Evolutionary conservation across 2,329 filamentous ascomycete genomes (phyloP).

Genomic region (Mollisia scopiformis): DNA sequence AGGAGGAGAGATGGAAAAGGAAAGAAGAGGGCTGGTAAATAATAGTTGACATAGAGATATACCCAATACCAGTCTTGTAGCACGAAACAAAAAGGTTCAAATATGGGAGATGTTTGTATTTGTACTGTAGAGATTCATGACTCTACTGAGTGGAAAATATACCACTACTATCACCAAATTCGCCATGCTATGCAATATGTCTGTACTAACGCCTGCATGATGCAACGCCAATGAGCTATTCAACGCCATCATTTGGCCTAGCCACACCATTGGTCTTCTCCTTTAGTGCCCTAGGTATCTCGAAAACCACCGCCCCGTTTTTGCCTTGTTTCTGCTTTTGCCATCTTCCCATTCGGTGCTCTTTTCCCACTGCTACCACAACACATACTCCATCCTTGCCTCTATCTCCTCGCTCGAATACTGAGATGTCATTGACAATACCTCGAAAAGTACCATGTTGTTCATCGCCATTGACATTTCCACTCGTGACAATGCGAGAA

Average conservation of each 20-base stretch:
- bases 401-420: slow-evolving; percentile 82
- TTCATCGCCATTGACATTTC: slow-evolving; percentile 1
- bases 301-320: slow-evolving; percentile 88
- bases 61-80: not conserved
- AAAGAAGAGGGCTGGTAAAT: slow-evolving; percentile 8
- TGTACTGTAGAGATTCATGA: slow-evolving; percentile 3
- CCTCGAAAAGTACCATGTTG: slow-evolving; percentile 50
- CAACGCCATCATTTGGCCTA: slow-evolving; percentile 15
- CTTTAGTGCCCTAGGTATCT: slow-evolving; percentile 59
- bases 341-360: slow-evolving; percentile 86
- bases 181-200: not conserved
- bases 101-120: slow-evolving; percentile 4
- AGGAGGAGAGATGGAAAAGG: slow-evolving; percentile 54
- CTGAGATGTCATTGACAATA: slow-evolving; percentile 83
- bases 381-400: slow-evolving; percentile 80
- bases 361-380: slow-evolving; percentile 83
- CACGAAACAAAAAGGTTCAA: not conserved
- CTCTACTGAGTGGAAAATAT: slow-evolving; percentile 5
- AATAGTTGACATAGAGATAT: not conserved
- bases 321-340: slow-evolving; percentile 60
- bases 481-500: slow-evolving; percentile 12
- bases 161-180: not conserved
- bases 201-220: slow-evolving; percentile 4
- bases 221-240: slow-evolving; percentile 11
- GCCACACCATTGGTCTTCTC: slow-evolving; percentile 21